Conservation (phyloP, 78 protist genomes). For the slime mould (Dictyostelium discoideum) region DNA sequence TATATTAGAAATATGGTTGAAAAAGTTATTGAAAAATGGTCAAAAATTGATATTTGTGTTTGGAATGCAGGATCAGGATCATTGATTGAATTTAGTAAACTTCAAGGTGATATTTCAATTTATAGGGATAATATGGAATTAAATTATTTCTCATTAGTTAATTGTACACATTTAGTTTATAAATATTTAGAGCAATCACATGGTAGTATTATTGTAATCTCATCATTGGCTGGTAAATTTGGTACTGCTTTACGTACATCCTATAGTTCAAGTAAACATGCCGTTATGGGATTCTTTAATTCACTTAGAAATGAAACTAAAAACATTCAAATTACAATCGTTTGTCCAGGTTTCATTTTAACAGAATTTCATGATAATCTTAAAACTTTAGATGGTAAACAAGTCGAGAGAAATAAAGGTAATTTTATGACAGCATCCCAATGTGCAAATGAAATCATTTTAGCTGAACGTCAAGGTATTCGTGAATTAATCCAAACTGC, state of each 20-base stretch:
- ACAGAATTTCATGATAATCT: slow-evolving; percentile 52
- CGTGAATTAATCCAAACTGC: slow-evolving; percentile 40
- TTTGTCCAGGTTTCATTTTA: slow-evolving; percentile 74
- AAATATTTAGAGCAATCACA: slow-evolving; percentile 48
- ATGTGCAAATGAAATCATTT: slow-evolving; percentile 35
- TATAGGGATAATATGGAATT: slow-evolving; percentile 78
- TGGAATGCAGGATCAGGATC: slow-evolving; percentile 82
- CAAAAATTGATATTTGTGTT: slow-evolving; percentile 58
- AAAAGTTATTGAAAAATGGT: slow-evolving; percentile 25
- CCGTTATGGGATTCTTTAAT: slow-evolving; percentile 86
- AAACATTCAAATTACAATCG: slow-evolving; percentile 38
- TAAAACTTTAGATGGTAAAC: slow-evolving; percentile 31
- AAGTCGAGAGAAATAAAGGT: slow-evolving; percentile 35
- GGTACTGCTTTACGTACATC: slow-evolving; percentile 80
- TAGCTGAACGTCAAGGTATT: slow-evolving; percentile 23
- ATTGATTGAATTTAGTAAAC: slow-evolving; percentile 34
- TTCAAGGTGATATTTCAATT: slow-evolving; percentile 38
- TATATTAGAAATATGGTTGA: slow-evolving; percentile 8
- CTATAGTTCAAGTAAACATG: slow-evolving; percentile 84
- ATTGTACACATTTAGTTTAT: slow-evolving; percentile 72
- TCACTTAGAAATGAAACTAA: slow-evolving; percentile 52
- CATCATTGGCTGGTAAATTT: slow-evolving; percentile 80
- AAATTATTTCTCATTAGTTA: slow-evolving; percentile 77
- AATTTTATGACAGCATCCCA: slow-evolving; percentile 50
- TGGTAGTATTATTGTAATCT: slow-evolving; percentile 61